Evolutionary conservation across 2,329 filamentous ascomycete genomes (phyloP).

Genomic region (Xylariaceae sp.): DNA sequence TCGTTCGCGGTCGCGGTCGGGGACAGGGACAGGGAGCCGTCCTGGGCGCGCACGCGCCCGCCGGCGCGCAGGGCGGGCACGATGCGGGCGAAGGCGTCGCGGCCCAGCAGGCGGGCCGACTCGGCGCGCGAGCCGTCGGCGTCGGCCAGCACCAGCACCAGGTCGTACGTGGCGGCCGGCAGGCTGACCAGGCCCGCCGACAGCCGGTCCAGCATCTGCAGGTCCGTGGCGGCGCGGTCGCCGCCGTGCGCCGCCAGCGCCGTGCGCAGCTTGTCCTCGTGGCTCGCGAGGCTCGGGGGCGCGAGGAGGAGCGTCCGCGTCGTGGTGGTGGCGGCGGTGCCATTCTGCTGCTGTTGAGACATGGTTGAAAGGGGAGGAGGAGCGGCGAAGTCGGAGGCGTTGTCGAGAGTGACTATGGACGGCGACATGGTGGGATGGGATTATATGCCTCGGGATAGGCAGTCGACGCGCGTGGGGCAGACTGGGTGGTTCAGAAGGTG

Average conservation of each 20-base stretch:
- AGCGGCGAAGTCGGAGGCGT: background rate
- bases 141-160: slow-evolving; percentile 77
- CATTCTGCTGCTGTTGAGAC: background rate
- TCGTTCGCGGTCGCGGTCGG: too few relatives aligned
- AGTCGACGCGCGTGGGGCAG: too few relatives aligned
- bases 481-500: too few relatives aligned
- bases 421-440: slow-evolving; percentile 1
- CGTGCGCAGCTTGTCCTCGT: slow-evolving; percentile 67
- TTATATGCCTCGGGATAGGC: too few relatives aligned
- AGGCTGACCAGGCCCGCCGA: slow-evolving; percentile 73
- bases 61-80: slow-evolving; percentile 64
- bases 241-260: slow-evolving; percentile 70
- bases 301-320: slow-evolving; percentile 73
- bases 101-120: slow-evolving; percentile 54
- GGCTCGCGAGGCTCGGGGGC: slow-evolving; percentile 80
- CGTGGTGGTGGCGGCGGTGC: background rate
- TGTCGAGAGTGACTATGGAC: background rate
- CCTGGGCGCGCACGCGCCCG: slow-evolving; percentile 61
- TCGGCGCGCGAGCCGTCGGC: slow-evolving; percentile 61
- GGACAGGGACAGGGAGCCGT: slow-evolving; percentile 56
- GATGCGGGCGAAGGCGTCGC: slow-evolving; percentile 61
- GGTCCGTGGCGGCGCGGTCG: slow-evolving; percentile 70
- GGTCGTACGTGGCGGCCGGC: slow-evolving; percentile 69
- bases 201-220: slow-evolving; percentile 97
- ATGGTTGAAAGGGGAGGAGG: too few relatives aligned